phyloP scores from a whole-genome alignment of 2,329 filamentous ascomycete genomes.

The Neoscytalidium dimidiatum region DNA sequence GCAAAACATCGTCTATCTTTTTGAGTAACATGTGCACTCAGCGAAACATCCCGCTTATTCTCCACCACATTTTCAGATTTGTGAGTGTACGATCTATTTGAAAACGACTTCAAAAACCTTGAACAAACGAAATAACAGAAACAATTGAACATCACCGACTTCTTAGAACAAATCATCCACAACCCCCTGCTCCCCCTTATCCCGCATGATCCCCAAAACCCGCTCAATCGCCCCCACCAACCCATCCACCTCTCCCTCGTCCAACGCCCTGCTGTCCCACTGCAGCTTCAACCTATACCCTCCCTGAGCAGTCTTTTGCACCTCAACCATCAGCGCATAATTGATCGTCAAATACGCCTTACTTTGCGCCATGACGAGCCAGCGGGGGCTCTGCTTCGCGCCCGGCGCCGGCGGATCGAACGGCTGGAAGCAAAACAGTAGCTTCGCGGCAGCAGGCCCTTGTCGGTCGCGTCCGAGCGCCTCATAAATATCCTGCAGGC shows the following conservation, averaged over 20 bases:
- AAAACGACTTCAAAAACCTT: not conserved
- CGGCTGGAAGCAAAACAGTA: constrained; percentile 36
- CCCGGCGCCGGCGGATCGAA: constrained; percentile 29
- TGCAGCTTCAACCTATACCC: not conserved
- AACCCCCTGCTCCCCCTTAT: not conserved
- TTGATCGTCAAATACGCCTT: constrained; percentile 19
- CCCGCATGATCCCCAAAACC: not conserved
- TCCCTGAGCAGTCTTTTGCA: constrained; percentile 8
- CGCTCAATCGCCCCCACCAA: not conserved
- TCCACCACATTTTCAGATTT: too few relatives aligned
- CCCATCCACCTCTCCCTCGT: not conserved
- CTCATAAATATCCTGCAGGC: constrained; percentile 32
- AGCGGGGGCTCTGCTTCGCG: constrained; percentile 12
- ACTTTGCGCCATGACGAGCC: constrained; percentile 23
- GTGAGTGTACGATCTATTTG: not conserved
- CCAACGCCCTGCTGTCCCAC: not conserved
- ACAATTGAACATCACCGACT: not conserved
- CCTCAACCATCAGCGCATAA: constrained; percentile 22
- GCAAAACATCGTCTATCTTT: not conserved
- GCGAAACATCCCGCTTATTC: not conserved
- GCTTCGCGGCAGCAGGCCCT: constrained; percentile 13
- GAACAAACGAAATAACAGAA: not conserved
- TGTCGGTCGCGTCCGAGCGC: constrained; percentile 23
- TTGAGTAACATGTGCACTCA: not conserved
- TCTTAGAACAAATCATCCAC: not conserved